These are phyloP conservation scores for Cynara cardunculus DNA, from an alignment of 129 eudicot species.

Conservation along the genomic window DNA sequence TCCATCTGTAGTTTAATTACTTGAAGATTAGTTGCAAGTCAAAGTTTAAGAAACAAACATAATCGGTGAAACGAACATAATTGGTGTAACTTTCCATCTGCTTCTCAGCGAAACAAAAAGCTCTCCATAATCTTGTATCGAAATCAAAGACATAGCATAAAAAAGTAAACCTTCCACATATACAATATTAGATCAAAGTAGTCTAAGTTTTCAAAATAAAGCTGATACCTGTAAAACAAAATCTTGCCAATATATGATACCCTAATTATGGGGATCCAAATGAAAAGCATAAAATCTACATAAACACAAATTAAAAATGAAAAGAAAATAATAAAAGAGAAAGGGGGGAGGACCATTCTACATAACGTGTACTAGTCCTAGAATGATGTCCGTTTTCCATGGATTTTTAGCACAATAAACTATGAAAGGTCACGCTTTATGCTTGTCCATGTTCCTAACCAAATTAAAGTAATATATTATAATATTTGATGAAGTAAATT, in stretches of 20 bases:
- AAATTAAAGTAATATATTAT: conserved; percentile 1
- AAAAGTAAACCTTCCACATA: no score
- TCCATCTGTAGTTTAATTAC: neutral
- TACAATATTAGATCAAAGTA: no score
- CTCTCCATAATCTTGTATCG: neutral
- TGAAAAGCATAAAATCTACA: no score
- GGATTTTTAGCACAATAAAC: conserved; percentile 30
- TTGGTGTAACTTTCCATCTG: no score
- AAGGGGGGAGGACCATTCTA: conserved; percentile 15
- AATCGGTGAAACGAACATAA: no score
- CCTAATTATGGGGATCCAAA: no score
- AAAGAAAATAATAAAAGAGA: neutral
- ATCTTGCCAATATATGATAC: no score
- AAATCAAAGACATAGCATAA: no score
- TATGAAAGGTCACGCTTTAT: conserved; percentile 12
- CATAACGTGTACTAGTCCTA: conserved; percentile 14
- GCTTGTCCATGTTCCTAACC: neutral
- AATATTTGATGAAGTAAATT: neutral
- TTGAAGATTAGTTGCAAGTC: neutral
- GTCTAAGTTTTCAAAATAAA: no score
- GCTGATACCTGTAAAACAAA: no score
- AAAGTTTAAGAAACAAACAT: neutral
- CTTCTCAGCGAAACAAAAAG: neutral
- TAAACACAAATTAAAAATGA: neutral
- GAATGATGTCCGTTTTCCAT: conserved; percentile 14